phyloP scores from a whole-genome alignment of 2,329 filamentous ascomycete species.

The Didymella arachidicola region DNA sequence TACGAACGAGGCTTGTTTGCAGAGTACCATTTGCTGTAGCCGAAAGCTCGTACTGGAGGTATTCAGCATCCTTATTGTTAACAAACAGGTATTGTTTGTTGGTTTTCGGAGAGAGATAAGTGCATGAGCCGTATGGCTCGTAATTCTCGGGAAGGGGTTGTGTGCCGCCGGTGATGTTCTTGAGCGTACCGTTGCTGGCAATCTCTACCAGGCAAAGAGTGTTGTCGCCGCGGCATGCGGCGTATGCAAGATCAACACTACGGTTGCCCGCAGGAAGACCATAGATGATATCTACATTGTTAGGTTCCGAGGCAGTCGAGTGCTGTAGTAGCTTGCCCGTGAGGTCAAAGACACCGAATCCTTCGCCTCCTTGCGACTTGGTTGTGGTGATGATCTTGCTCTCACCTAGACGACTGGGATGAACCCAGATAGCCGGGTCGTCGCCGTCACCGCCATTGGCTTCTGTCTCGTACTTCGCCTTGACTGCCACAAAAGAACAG shows the following conservation, averaged over 20 bases:
- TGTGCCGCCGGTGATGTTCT: constrained; percentile 54
- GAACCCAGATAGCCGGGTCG: constrained; percentile 46
- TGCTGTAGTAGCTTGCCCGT: constrained; percentile 58
- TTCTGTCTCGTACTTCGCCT: constrained; percentile 44
- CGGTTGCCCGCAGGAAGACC: constrained; percentile 56
- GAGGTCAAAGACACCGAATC: constrained; percentile 60
- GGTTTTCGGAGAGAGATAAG: constrained; percentile 58
- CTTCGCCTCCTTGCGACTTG: constrained; percentile 59
- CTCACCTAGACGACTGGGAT: constrained; percentile 43
- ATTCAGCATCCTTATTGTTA: constrained; percentile 63
- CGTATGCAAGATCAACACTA: constrained; percentile 59
- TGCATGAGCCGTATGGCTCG: constrained; percentile 61
- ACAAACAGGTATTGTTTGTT: constrained; percentile 63
- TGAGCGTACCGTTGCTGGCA: constrained; percentile 55
- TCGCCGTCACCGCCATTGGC: constrained; percentile 46
- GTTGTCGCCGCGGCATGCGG: constrained; percentile 61
- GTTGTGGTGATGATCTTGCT: constrained; percentile 63
- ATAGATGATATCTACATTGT: constrained; percentile 65
- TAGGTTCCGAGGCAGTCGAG: constrained; percentile 57
- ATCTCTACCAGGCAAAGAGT: constrained; percentile 63
- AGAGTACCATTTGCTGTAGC: constrained; percentile 54
- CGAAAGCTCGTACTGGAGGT: constrained; percentile 61
- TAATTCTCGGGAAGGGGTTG: constrained; percentile 59
- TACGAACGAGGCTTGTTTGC: constrained; percentile 58
- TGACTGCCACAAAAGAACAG: constrained; percentile 40